Evolutionary conservation across 2,329 filamentous ascomycete species (phyloP), one percentile per base, ranked within the genome.

Genomic region (Kalmusia sp.): DNA sequence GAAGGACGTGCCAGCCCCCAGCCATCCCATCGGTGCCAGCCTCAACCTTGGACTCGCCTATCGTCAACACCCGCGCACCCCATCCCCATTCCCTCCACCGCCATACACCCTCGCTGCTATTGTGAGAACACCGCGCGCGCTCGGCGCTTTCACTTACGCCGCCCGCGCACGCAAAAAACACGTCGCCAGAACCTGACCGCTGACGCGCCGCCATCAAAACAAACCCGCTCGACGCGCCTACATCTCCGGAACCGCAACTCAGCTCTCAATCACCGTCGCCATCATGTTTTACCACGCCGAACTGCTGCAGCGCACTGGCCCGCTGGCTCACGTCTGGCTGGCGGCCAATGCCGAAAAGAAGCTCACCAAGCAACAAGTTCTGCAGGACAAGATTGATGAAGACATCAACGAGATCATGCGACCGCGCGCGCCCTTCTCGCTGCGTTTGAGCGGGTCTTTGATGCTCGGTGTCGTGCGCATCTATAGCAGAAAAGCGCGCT

Each of bases 271-370:
- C 40, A 51, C 17, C 19, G 17, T 51, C 60, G 53, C 60, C 67
- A 69, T 57, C 68, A 99, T 99, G 95, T 99, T 99, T 79, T 98
- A 97, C 77, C 96, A 95, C 49, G 92, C 96, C 81, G 92, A 92
- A 50, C 86, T 99, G 54, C 86, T 99, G 68, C 92, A 93, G 75
- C 96, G 96, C 87, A 96, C 92, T 67, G 95, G 95, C 81, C 93
- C 95, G 70, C 80, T 99, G 82, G 95, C 95, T 78, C 91, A 92
- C 72, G 93, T 98, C 79, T 99, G 95, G 95, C 86, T 98, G 57
- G 96, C 95, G 27, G 92, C 95, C 80, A 99, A 98, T 77, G 84
- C 98, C 61, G 95, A 98, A 84, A 92, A 93, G 82, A 99, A 98
- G 80, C 87, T 99, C 55, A 96, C 93, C 65, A 99, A 99, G 79